Base-by-base conservation (phyloP, 2,329 filamentous ascomycete species). In the Colletotrichum somersetense region DNA sequence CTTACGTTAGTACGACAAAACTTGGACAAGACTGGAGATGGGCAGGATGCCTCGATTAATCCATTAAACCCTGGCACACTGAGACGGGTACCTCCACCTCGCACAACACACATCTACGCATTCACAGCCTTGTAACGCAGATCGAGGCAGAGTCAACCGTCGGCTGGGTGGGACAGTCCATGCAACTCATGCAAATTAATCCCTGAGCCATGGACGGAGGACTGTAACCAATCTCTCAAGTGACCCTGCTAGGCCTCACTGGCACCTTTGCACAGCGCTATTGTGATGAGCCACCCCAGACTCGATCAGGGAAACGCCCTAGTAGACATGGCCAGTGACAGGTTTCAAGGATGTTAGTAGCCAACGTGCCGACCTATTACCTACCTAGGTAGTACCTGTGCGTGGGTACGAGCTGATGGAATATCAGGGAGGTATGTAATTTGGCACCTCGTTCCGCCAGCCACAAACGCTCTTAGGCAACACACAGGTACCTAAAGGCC, bases 371-470 rank as follows among this genome's bases (percentile, higher is more conserved):
- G n/a, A 3, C 20, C 18, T n/a, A 46, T 20, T n/a, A 3, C 20
- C 18, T n/a, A 46, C 20, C 7, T 48, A 48, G 5, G 1, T n/a
- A 48, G 7, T 26, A 26, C 26, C 26, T 26, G 44, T 46, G n/a
- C 1, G 12, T 18, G 5, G 40, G 7, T 42, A 44, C 6, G 44
- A 4, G n/a, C 18, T 18, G 50, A 55, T 35, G 8, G 18, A 53
- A 18, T 53, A 35, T n/a, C 10, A 33, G 52, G 26, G 52, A 18
- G 44, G 26, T 26, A 26, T 26, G 20, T 8, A n/a, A n/a, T 46
- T 26, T 30, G 57, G 38, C 46, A 30, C 65, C 38, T 40, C 23
- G 48, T 40, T 53, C 38, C 38, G 35, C n/a, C 48, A 62, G 48
- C 66, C 57, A 67, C 48, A 62, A n/a, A 23, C 53, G 14, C 14